Percentiles rank a stretch among this genome's conserved stretches.
Conservation (phyloP, 495 filamentous ascomycete genomes). For the Physcia stellaris region DNA sequence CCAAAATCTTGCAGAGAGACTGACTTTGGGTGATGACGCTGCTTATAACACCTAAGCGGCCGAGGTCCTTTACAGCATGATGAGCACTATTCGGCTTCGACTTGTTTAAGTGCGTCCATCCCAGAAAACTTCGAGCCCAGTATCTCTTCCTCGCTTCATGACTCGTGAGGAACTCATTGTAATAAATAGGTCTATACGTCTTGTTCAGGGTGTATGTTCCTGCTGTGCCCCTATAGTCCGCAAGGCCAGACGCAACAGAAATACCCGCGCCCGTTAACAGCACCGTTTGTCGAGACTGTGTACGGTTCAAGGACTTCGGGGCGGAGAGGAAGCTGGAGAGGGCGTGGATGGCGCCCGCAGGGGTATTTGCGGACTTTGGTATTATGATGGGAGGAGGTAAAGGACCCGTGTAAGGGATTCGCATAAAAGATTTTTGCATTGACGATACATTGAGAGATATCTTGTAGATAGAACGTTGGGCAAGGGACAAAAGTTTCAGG, state of each 20-base stretch:
- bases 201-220: conserved; percentile 89
- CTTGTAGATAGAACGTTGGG: no score
- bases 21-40: conserved; percentile 74
- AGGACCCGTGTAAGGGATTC: conserved; percentile 81
- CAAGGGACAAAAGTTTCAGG: no score
- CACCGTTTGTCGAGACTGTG: conserved; percentile 45
- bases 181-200: conserved; percentile 83
- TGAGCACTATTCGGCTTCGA: conserved; percentile 74
- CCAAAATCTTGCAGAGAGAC: no score
- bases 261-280: conserved; percentile 86
- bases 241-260: conserved; percentile 81
- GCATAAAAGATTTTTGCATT: conserved; percentile 59
- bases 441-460: conserved; percentile 10
- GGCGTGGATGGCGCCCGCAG: conserved; percentile 61
- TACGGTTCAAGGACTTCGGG: conserved; percentile 31
- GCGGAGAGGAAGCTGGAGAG: conserved; percentile 59
- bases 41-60: conserved; percentile 54
- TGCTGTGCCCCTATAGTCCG: conserved; percentile 80
- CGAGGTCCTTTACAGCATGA: conserved; percentile 56
- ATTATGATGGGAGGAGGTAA: conserved; percentile 67
- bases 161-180: conserved; percentile 65
- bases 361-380: conserved; percentile 52
- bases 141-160: conserved; percentile 90
- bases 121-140: conserved; percentile 90
- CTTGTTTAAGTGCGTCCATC: conserved; percentile 68